Conservation (phyloP, 805 yeast species). For the Lipomyces sp. region DNA sequence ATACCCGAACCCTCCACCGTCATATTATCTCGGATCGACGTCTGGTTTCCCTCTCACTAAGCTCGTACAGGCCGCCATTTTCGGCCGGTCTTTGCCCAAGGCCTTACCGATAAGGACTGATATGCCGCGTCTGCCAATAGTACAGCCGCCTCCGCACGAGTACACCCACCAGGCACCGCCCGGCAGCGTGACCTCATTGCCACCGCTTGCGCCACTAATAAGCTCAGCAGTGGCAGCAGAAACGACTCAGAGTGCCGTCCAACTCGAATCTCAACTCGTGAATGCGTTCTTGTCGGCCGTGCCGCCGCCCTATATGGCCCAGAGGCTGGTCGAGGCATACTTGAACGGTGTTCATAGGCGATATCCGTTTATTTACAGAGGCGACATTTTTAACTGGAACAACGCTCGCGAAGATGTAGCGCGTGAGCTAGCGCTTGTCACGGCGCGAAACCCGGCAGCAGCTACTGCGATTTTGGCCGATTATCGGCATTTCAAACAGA, state of each 20-base stretch:
- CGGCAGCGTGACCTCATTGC: background rate
- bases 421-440: conserved; percentile 16
- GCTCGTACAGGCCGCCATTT: conserved; percentile 35
- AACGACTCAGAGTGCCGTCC: conserved; percentile 1
- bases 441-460: conserved; percentile 13
- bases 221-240: background rate
- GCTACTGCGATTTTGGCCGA: background rate
- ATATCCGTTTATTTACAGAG: conserved; percentile 29
- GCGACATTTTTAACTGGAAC: conserved; percentile 25
- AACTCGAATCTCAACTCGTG: conserved; percentile 19
- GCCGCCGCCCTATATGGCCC: conserved; percentile 25
- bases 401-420: conserved; percentile 24
- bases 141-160: conserved; percentile 4
- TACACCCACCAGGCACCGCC: conserved; percentile 11
- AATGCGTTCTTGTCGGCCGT: conserved; percentile 20
- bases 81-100: conserved; percentile 25
- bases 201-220: background rate
- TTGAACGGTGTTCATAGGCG: conserved; percentile 30
- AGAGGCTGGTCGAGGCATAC: conserved; percentile 29
- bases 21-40: conserved; percentile 32
- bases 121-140: conserved; percentile 24
- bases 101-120: conserved; percentile 20
- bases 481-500: background rate
- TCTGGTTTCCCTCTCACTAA: conserved; percentile 36
- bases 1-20: conserved; percentile 16